A percentile compares a stretch with the other conserved stretches of the same genome.
Conservation (phyloP, 148 eudicot species). For the Vaccinium darrowii region DNA sequence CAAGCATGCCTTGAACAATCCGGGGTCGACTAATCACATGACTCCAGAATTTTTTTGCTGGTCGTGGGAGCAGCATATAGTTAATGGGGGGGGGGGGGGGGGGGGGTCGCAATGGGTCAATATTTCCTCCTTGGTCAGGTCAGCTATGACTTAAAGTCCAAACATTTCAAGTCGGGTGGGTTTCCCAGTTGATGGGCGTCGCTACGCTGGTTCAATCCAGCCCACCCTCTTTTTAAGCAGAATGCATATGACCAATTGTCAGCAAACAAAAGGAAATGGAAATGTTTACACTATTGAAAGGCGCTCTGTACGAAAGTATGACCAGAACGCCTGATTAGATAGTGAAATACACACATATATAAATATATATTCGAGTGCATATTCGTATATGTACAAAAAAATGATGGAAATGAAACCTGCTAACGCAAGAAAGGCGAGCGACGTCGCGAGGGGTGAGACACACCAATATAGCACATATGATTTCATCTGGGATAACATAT, state of each 20-base stretch:
- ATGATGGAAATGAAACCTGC: conserved; percentile 55
- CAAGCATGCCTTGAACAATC: neutral
- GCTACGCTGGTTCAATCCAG: too few species aligned
- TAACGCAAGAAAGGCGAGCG: conserved; percentile 80
- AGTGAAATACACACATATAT: neutral
- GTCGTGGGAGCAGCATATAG: neutral
- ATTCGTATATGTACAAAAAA: neutral
- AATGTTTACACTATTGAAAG: neutral
- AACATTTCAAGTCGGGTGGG: too few species aligned
- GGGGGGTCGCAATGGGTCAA: too few species aligned
- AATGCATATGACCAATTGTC: neutral
- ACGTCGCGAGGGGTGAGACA: conserved; percentile 70
- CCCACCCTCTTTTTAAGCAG: too few species aligned
- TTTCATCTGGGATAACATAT: conserved; percentile 70
- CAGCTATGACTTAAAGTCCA: too few species aligned
- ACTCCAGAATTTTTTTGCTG: neutral
- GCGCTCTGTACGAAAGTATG: neutral
- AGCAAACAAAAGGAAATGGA: neutral
- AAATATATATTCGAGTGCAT: neutral
- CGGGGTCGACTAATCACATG: neutral
- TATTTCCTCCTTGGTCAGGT: too few species aligned
- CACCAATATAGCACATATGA: conserved; percentile 44
- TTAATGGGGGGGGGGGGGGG: too few species aligned
- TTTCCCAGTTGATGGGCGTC: too few species aligned
- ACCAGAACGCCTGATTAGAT: neutral